Evolutionary conservation across 1,139 yeast genomes (phyloP), one percentile per base, ranked within the genome.

Genomic region (Citeromyces hawaiiensis): DNA sequence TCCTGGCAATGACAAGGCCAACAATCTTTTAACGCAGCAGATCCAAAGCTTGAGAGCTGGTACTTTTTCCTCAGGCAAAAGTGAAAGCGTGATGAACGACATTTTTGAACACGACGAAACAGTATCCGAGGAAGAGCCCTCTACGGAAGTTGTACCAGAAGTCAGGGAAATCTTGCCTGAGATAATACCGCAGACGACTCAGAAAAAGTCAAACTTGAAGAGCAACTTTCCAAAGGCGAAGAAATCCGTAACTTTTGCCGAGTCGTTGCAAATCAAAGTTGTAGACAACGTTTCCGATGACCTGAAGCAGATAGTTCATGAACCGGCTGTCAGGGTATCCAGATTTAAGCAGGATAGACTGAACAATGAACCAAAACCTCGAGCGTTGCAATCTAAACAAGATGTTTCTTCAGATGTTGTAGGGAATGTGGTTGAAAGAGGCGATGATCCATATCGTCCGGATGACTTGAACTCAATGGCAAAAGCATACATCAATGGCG

Each of bases 381-480:
- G 9, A 5, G 32, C 9, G 13, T 14, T n/a, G n/a, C n/a, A n/a
- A n/a, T n/a, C 32, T 5, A 29, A 29, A 29, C 9, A 5, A 6
- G 15, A 11, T 11, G 4, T 11, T n/a, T 5, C 15, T 5, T 29
- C 32, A 11, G 15, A 29, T n/a, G 15, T 14, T 29, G 32, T 29
- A n/a, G 13, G 15, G 4, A 11, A 29, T 14, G 15, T 29, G 4
- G 32, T 29, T 11, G 32, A 29, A 9, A 29, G 32, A 9, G 5
- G 15, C 9, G 21, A 7, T 19, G 21, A n/a, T n/a, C n/a, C n/a
- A n/a, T n/a, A n/a, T n/a, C n/a, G n/a, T n/a, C n/a, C n/a, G n/a
- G n/a, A n/a, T n/a, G 68, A 72, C 45, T 42, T 70, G 46, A 79
- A 75, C 40, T 63, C 71, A 3, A 72, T 76, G 80, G 82, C 73